Conservation (phyloP, 2,329 filamentous ascomycete species). For the Alternaria arbusti region DNA sequence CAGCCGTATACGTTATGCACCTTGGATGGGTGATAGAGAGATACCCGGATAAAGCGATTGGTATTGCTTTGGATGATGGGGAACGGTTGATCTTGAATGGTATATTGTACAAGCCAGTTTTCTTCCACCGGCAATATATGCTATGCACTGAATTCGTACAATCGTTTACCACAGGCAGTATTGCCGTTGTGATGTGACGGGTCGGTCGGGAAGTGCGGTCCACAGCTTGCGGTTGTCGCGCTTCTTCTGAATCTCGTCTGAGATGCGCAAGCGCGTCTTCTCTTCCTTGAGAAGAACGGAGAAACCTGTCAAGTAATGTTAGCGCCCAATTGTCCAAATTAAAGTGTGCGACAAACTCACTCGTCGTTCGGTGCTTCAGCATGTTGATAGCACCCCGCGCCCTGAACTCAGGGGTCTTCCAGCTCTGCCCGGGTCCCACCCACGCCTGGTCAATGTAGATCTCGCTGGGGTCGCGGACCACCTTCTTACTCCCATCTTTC, state of each 20-base stretch:
- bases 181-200: constrained; percentile 81
- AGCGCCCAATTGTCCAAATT: background rate
- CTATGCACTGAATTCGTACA: constrained; percentile 2
- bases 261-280: constrained; percentile 81
- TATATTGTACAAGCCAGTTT: constrained; percentile 25
- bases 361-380: constrained; percentile 74
- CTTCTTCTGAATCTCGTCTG: constrained; percentile 78
- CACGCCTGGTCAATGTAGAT: constrained; percentile 94
- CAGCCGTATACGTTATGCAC: background rate
- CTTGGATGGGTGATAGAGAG: background rate
- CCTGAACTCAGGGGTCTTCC: constrained; percentile 68
- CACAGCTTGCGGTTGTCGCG: constrained; percentile 78
- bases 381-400: constrained; percentile 75
- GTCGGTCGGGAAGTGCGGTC: constrained; percentile 86
- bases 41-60: constrained; percentile 19
- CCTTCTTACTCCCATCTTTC: constrained; percentile 75
- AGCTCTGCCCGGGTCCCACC: constrained; percentile 73
- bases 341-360: constrained; percentile 60
- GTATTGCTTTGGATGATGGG: constrained; percentile 33
- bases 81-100: constrained; percentile 20
- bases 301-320: constrained; percentile 61
- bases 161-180: constrained; percentile 83
- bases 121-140: constrained; percentile 1
- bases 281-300: constrained; percentile 90
- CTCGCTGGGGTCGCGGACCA: constrained; percentile 74